These are phyloP conservation scores for Bothriochloa decipiens DNA, from an alignment of 176 grass and related monocot genomes.

Conservation along the genomic window DNA sequence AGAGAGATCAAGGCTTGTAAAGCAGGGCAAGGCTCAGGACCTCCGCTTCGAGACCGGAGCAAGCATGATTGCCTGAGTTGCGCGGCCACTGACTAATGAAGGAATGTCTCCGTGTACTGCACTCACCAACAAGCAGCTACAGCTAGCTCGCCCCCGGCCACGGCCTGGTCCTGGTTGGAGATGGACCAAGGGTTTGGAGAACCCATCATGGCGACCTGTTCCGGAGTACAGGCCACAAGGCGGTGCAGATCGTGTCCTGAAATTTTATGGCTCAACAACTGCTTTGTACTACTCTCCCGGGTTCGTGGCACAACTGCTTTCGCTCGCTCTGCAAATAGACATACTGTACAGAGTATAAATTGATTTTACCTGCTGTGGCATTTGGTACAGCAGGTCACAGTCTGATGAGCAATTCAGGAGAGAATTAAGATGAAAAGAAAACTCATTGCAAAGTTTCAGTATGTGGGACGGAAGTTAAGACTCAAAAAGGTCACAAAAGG, in stretches of 20 bases:
- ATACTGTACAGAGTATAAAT: background rate
- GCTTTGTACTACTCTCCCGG: slow-evolving; percentile 45
- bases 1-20: slow-evolving; percentile 48
- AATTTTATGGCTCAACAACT: slow-evolving; percentile 56
- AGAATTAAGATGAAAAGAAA: slow-evolving; percentile 8
- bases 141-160: background rate
- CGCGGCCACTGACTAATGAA: slow-evolving; percentile 42
- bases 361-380: background rate
- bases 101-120: slow-evolving; percentile 34
- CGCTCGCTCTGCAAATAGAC: background rate
- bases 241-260: slow-evolving; percentile 36
- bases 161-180: slow-evolving; percentile 28
- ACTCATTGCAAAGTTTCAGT: background rate
- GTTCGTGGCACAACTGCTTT: slow-evolving; percentile 40
- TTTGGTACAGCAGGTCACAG: background rate
- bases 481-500: background rate
- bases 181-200: slow-evolving; percentile 40
- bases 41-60: slow-evolving; percentile 28
- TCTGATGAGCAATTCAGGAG: background rate
- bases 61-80: slow-evolving; percentile 53
- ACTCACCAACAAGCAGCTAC: slow-evolving; percentile 1
- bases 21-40: slow-evolving; percentile 23
- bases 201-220: slow-evolving; percentile 43
- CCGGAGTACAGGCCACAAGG: slow-evolving; percentile 27
- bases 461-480: background rate